Evolutionary conservation across 257 asterid genomes (phyloP).

Genomic region (Mitragyna speciosa): DNA sequence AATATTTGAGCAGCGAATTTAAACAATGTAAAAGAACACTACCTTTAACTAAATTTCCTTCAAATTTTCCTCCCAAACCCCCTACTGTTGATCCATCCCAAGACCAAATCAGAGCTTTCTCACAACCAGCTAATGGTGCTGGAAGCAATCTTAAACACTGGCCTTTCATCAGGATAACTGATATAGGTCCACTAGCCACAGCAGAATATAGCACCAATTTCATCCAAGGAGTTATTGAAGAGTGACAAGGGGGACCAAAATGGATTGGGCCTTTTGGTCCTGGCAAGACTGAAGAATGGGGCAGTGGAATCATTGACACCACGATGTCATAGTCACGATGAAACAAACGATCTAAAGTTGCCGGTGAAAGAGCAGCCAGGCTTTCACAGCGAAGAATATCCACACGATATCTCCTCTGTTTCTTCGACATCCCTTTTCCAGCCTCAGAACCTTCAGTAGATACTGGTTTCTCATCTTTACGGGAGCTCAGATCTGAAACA

Average conservation of each 20-base stretch:
- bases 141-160: constrained; percentile 95
- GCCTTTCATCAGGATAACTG: constrained; percentile 95
- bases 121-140: constrained; percentile 97
- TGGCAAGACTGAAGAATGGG: constrained; percentile 93
- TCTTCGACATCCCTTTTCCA: constrained; percentile 49
- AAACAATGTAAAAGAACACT: constrained; percentile 86
- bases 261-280: constrained; percentile 97
- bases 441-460: constrained; percentile 42
- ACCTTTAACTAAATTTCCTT: constrained; percentile 91
- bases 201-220: constrained; percentile 80
- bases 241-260: constrained; percentile 96
- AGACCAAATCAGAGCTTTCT: constrained; percentile 95
- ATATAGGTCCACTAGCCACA: constrained; percentile 84
- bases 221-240: constrained; percentile 99
- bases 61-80: constrained; percentile 89
- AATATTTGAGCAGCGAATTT: constrained; percentile 85
- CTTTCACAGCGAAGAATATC: constrained; percentile 99
- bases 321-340: constrained; percentile 91
- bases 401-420: constrained; percentile 66
- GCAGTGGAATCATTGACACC: constrained; percentile 97
- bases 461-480: constrained; percentile 43
- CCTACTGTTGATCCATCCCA: constrained; percentile 97
- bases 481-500: constrained; percentile 37
- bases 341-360: constrained; percentile 92
- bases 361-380: constrained; percentile 87